Base-by-base conservation (phyloP, 2,329 filamentous ascomycete species). In the Hypocreales sp. region DNA sequence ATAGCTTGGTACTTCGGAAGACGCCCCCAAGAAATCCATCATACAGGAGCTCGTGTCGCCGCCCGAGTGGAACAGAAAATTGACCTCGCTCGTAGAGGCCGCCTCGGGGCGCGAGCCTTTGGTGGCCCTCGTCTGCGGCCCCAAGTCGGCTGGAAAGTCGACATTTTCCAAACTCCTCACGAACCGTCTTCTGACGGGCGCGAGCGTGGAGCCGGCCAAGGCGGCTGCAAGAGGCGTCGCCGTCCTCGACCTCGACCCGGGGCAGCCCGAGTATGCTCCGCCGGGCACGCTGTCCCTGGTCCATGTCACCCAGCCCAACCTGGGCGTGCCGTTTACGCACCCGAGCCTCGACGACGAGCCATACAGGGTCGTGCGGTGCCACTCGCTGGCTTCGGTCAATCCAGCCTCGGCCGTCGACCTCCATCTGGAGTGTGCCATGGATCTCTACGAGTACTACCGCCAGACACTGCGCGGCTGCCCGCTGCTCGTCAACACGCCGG, bases 161-260 rank as follows among this genome's bases (percentile, higher is more conserved):
- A 83, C 77, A 0, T 79, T 84, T 44, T 66, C 68, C 9, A 69
- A 67, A 25, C 48, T 82, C 5, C 54, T 86, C 3, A 52, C 64
- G 7, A 86, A 86, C 41, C 64, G 69, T 8, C 52, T 81, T 7
- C 48, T 81, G n/a, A 77, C 71, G 4, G 35, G 25, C 3, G 39
- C 38, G 7, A 13, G 24, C 41, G 39, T 38, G 13, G 31, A 30
- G 12, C 11, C 23, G 10, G 9, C 13, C 7, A 26, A 27, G 12
- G 26, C 25, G 5, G 35, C 35, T 11, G 10, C 38, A 20, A 38
- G 33, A 8, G 42, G 44, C 11, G 56, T 77, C 15, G 63, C 60
- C 29, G 56, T 78, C n/a, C 60, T 90, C 6, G 81, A 90, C 39
- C 58, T 87, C 8, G 80, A 90, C 42, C 77, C 79, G 1, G 76